Evolutionary conservation across 2,329 filamentous ascomycete genomes (phyloP).

Genomic region (Myriosclerotinia scirpicola): DNA sequence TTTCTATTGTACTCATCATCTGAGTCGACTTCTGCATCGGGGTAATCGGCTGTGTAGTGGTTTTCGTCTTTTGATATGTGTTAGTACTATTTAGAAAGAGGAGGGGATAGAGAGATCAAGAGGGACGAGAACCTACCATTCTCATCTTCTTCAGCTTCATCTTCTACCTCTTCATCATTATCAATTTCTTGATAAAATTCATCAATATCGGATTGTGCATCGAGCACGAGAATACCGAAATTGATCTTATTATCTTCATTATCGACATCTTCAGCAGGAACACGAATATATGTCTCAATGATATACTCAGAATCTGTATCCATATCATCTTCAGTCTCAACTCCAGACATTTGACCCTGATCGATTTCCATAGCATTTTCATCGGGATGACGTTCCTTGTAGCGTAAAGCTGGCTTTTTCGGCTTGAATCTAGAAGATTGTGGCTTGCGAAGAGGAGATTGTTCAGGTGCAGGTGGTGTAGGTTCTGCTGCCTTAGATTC

Average conservation of each 20-base stretch:
- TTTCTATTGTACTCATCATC: constrained; percentile 64
- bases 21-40: constrained; percentile 73
- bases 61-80: constrained; percentile 60
- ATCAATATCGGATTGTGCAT: constrained; percentile 46
- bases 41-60: constrained; percentile 77
- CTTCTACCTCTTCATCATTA: constrained; percentile 61
- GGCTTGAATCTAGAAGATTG: constrained; percentile 51
- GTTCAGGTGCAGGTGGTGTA: constrained; percentile 17
- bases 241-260: constrained; percentile 50
- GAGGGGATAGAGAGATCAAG: neutral
- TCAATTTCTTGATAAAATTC: constrained; percentile 61
- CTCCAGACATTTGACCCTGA: constrained; percentile 37
- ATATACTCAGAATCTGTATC: constrained; percentile 58
- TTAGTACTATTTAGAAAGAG: constrained; percentile 27
- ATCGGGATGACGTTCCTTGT: constrained; percentile 56
- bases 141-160: constrained; percentile 64
- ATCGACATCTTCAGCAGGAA: constrained; percentile 58
- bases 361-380: constrained; percentile 28
- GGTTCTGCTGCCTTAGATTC: constrained; percentile 28
- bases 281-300: constrained; percentile 63
- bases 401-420: constrained; percentile 55
- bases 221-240: constrained; percentile 44
- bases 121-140: constrained; percentile 51
- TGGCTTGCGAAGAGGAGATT: constrained; percentile 21
- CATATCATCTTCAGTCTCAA: constrained; percentile 47